Evolutionary conservation across 108 stramenopile genomes (phyloP).

Genomic region (Cyclotella cryptica): DNA sequence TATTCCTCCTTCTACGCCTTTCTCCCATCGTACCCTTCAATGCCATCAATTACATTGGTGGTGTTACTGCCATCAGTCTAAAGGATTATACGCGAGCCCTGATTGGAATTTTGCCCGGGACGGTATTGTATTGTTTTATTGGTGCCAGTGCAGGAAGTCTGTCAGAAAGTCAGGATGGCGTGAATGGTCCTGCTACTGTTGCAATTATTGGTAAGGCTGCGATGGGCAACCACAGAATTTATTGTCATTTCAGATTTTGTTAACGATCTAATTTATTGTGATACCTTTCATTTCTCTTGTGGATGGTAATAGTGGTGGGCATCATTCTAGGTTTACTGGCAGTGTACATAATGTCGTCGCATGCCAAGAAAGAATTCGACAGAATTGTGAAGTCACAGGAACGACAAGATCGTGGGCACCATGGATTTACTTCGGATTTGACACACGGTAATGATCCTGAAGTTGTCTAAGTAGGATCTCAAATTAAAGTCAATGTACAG

Average conservation of each 20-base stretch:
- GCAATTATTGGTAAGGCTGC: constrained; percentile 27
- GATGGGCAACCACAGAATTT: not conserved
- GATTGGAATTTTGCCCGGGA: constrained; percentile 75
- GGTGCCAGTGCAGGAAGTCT: constrained; percentile 75
- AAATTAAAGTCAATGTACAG: not conserved
- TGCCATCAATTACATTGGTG: constrained; percentile 74
- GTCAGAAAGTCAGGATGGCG: constrained; percentile 47
- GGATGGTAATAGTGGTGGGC: constrained; percentile 42
- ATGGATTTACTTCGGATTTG: not conserved
- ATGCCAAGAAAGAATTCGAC: constrained; percentile 76
- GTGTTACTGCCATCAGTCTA: constrained; percentile 58
- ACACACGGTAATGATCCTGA: not conserved
- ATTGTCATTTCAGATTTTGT: too few relatives aligned
- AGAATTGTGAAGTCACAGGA: constrained; percentile 49
- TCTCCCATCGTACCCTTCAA: constrained; percentile 80
- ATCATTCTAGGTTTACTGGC: constrained; percentile 66
- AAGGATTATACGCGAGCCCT: constrained; percentile 60
- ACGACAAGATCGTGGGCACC: not conserved
- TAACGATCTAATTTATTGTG: too few relatives aligned
- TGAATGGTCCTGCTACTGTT: constrained; percentile 32
- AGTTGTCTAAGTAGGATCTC: not conserved
- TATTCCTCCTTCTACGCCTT: constrained; percentile 69
- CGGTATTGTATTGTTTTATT: constrained; percentile 78
- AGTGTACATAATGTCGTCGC: constrained; percentile 66
- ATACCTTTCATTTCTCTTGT: not conserved